Evolutionary conservation across 805 yeast species (phyloP).

Genomic region (Myxozyma sirexii): DNA sequence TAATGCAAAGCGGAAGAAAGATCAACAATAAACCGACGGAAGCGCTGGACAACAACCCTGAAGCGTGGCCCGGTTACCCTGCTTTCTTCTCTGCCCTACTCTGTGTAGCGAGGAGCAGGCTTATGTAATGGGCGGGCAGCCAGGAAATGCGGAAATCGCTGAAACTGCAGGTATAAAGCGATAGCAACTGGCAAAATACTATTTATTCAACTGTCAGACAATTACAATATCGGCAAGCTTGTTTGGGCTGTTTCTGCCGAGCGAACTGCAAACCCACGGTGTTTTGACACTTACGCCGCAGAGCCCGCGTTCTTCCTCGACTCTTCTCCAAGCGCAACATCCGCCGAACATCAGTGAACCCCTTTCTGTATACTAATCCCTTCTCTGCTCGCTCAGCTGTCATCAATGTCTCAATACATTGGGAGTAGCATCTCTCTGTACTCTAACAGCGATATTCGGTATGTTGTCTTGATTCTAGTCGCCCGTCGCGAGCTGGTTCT

Average conservation of each 20-base stretch:
- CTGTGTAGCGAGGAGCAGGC: too few species aligned
- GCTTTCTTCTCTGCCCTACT: too few species aligned
- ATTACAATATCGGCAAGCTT: too few species aligned
- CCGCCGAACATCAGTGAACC: not conserved
- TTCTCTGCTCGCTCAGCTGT: not conserved
- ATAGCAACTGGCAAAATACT: too few species aligned
- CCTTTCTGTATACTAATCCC: not conserved
- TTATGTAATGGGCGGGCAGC: too few species aligned
- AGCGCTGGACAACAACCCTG: too few species aligned
- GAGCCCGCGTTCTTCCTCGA: not conserved
- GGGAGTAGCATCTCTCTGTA: slow-evolving; percentile 86
- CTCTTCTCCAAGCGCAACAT: not conserved
- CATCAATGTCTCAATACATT: slow-evolving; percentile 81
- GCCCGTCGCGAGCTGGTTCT: not conserved
- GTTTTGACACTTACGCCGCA: not conserved
- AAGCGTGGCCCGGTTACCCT: too few species aligned
- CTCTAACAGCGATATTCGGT: slow-evolving; percentile 72
- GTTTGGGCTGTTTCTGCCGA: too few species aligned
- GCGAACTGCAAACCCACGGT: too few species aligned
- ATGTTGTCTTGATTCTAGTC: slow-evolving; percentile 32
- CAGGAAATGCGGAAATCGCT: too few species aligned
- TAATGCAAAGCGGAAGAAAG: not conserved
- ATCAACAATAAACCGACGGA: not conserved
- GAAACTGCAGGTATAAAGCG: too few species aligned
- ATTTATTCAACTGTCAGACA: too few species aligned